A percentile compares a stretch with the other conserved stretches of the same genome.
Conservation (phyloP, 441 rosid species). For the Gossypium trilobum region DNA sequence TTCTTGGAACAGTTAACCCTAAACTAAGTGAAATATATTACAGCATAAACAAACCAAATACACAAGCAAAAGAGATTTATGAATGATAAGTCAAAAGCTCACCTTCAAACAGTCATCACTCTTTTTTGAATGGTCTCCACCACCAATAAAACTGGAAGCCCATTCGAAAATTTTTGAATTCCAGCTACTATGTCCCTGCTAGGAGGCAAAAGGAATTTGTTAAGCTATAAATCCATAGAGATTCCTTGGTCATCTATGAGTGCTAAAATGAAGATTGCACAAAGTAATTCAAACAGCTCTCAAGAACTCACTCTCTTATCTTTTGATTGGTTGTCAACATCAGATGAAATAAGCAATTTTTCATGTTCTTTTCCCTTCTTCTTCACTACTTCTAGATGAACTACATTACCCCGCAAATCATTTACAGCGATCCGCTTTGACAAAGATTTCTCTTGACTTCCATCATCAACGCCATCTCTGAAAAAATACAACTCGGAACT, state of each 20-base stretch:
- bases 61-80: not conserved
- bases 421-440: conserved; percentile 68
- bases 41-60: not conserved
- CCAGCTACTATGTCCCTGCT: conserved; percentile 57
- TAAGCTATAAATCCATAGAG: conserved; percentile 11
- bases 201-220: conserved; percentile 10
- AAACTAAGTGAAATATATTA: not conserved
- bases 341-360: conserved; percentile 65
- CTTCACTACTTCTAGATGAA: conserved; percentile 83
- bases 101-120: conserved; percentile 30
- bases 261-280: not conserved
- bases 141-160: conserved; percentile 89
- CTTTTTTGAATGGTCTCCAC: conserved; percentile 52
- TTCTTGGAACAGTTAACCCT: not conserved
- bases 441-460: conserved; percentile 37
- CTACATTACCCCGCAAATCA: conserved; percentile 95
- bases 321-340: conserved; percentile 41
- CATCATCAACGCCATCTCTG: conserved; percentile 50
- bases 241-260: not conserved
- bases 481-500: conserved; percentile 80
- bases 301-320: conserved; percentile 37
- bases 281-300: conserved; percentile 1
- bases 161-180: conserved; percentile 84
- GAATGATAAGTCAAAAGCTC: conserved; percentile 7
- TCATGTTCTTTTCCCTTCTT: conserved; percentile 94